A percentile compares a stretch with the other conserved stretches of the same genome.
Evolutionary conservation across 108 stramenopile species (phyloP).

Genomic region (Cyclotella atomus): DNA sequence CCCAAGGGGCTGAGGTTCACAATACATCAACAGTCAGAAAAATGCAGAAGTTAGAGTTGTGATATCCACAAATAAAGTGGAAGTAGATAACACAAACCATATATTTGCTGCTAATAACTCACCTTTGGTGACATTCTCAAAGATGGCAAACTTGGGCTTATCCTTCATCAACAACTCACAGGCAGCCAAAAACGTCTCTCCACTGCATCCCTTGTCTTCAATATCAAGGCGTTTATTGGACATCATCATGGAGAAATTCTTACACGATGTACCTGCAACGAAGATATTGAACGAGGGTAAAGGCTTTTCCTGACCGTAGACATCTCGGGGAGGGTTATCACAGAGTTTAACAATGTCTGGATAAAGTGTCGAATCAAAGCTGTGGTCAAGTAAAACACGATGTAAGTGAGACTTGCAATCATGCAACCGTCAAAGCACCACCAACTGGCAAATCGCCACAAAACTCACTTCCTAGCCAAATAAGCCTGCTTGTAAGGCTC

Average conservation of each 20-base stretch:
- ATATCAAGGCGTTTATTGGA: slow-evolving; percentile 67
- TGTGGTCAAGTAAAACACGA: neutral
- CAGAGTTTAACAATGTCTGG: slow-evolving; percentile 79
- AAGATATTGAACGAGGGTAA: slow-evolving; percentile 68
- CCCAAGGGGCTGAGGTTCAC: slow-evolving; percentile 76
- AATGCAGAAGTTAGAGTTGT: too few relatives aligned
- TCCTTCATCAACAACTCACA: slow-evolving; percentile 63
- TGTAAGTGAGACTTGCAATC: too few relatives aligned
- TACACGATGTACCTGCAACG: slow-evolving; percentile 85
- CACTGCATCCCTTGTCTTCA: slow-evolving; percentile 76
- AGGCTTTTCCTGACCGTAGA: slow-evolving; percentile 60
- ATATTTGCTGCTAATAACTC: neutral
- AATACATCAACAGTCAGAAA: too few relatives aligned
- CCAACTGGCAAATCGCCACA: too few relatives aligned
- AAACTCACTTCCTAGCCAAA: slow-evolving; percentile 57
- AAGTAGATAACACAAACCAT: too few relatives aligned
- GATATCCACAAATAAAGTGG: too few relatives aligned
- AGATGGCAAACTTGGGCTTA: slow-evolving; percentile 67
- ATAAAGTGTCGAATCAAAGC: slow-evolving; percentile 63
- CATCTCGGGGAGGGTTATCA: slow-evolving; percentile 61
- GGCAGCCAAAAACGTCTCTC: slow-evolving; percentile 83
- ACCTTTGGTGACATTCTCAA: slow-evolving; percentile 73
- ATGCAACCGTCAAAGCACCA: too few relatives aligned
- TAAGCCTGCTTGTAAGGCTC: slow-evolving; percentile 86
- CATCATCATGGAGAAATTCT: slow-evolving; percentile 75